Percentiles rank a stretch among this genome's conserved stretches.
These are phyloP conservation scores for Emericellopsis atlantica DNA, from an alignment of 2,329 filamentous ascomycete genomes.

Conservation along the genomic window DNA sequence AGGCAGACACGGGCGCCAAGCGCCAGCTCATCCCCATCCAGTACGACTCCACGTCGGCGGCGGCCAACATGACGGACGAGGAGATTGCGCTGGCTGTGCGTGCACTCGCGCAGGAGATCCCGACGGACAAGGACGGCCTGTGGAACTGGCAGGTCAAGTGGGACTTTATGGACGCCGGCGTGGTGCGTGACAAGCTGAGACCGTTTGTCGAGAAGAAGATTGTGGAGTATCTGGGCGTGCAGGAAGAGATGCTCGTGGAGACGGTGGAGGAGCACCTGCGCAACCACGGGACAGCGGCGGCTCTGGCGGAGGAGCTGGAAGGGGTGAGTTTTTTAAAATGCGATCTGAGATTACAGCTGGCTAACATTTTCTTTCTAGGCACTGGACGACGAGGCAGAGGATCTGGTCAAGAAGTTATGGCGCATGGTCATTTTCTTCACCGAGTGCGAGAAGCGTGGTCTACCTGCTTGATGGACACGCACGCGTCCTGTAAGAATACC, in stretches of 20 bases:
- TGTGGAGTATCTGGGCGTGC: slow-evolving; percentile 88
- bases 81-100: slow-evolving; percentile 73
- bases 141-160: slow-evolving; percentile 93
- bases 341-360: neutral
- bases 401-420: slow-evolving; percentile 93
- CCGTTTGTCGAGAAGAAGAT: slow-evolving; percentile 98
- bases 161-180: slow-evolving; percentile 73
- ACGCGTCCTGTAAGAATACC: neutral
- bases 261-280: slow-evolving; percentile 81
- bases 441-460: slow-evolving; percentile 81
- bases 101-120: slow-evolving; percentile 80
- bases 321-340: slow-evolving; percentile 44
- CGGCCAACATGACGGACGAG: slow-evolving; percentile 63
- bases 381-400: slow-evolving; percentile 88
- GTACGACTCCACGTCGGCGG: slow-evolving; percentile 56
- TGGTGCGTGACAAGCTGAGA: slow-evolving; percentile 74
- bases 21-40: slow-evolving; percentile 73
- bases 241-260: slow-evolving; percentile 91
- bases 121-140: slow-evolving; percentile 70
- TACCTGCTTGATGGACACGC: slow-evolving; percentile 45
- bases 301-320: slow-evolving; percentile 73
- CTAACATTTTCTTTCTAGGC: slow-evolving; percentile 39
- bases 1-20: slow-evolving; percentile 59
- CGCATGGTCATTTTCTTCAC: slow-evolving; percentile 97
- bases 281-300: slow-evolving; percentile 60